Conservation (phyloP, 306 rosid genomes). For the Vigna nakashimae region DNA sequence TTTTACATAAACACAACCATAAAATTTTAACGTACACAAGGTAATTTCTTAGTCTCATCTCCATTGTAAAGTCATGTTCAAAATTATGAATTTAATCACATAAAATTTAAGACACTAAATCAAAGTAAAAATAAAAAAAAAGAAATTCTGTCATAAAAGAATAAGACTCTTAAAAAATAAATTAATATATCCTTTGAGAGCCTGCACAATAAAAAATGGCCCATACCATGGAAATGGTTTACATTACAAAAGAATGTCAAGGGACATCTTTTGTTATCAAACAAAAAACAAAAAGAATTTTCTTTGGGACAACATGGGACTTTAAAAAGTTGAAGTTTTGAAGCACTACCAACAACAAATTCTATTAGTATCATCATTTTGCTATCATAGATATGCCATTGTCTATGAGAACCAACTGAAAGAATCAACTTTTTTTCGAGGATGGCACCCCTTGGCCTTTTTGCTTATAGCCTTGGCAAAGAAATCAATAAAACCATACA, state of each 20-base stretch:
- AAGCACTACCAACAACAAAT: not conserved
- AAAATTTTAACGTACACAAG: no score
- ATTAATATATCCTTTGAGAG: no score
- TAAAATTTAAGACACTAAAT: no score
- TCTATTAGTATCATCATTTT: conserved; percentile 13
- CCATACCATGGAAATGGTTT: no score
- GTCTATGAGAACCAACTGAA: conserved; percentile 1
- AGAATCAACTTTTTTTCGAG: conserved; percentile 14
- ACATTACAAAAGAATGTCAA: not conserved
- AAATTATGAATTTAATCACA: no score
- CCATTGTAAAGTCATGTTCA: no score
- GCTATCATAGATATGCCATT: conserved; percentile 31
- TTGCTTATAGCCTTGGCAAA: not conserved
- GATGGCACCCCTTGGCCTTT: not conserved
- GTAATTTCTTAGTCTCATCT: no score
- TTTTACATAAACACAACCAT: not conserved
- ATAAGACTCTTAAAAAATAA: no score
- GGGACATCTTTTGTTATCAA: not conserved
- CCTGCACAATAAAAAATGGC: no score
- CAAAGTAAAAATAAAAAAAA: no score
- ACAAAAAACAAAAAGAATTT: not conserved
- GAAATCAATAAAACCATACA: conserved; percentile 1
- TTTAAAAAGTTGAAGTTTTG: not conserved
- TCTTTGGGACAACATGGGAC: not conserved
- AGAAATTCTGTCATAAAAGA: no score